Percentiles rank a stretch among this genome's conserved stretches.
phyloP scores from a whole-genome alignment of 352 stramenopile genomes.

The Phytophthora pini region DNA sequence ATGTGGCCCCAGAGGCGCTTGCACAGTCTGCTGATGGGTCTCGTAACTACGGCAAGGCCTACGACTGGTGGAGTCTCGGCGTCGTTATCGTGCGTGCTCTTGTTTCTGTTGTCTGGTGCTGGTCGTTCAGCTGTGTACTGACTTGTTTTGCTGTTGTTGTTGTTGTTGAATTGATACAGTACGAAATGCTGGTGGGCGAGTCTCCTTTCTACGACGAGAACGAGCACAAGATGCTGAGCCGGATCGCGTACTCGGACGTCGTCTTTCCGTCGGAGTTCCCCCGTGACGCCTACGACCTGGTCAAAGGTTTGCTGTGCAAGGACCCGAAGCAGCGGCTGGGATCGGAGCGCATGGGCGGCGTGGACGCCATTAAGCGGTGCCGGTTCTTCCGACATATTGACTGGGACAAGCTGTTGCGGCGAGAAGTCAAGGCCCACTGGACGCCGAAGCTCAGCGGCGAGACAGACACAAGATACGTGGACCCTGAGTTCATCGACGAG shows the following conservation, averaged over 20 bases:
- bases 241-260: conserved; percentile 80
- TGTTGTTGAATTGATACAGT: conserved; percentile 44
- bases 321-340: conserved; percentile 75
- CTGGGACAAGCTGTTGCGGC: conserved; percentile 73
- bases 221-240: conserved; percentile 88
- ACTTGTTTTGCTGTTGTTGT: background rate
- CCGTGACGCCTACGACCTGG: conserved; percentile 74
- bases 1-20: conserved; percentile 86
- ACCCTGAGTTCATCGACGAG: conserved; percentile 90
- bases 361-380: conserved; percentile 77
- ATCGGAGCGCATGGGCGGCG: conserved; percentile 66
- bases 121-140: conserved; percentile 4
- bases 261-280: conserved; percentile 83
- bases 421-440: conserved; percentile 83
- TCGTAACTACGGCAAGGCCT: conserved; percentile 88
- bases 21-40: conserved; percentile 82
- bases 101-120: background rate
- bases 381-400: conserved; percentile 79
- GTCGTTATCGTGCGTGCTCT: conserved; percentile 77
- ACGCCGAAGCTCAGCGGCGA: conserved; percentile 85
- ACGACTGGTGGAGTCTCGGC: conserved; percentile 91
- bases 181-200: conserved; percentile 89
- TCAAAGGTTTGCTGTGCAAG: conserved; percentile 76
- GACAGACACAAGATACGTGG: conserved; percentile 89
- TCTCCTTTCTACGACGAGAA: conserved; percentile 91